Conservation (phyloP, 2,329 filamentous ascomycete species). For the Blastomyces emzantsi region DNA sequence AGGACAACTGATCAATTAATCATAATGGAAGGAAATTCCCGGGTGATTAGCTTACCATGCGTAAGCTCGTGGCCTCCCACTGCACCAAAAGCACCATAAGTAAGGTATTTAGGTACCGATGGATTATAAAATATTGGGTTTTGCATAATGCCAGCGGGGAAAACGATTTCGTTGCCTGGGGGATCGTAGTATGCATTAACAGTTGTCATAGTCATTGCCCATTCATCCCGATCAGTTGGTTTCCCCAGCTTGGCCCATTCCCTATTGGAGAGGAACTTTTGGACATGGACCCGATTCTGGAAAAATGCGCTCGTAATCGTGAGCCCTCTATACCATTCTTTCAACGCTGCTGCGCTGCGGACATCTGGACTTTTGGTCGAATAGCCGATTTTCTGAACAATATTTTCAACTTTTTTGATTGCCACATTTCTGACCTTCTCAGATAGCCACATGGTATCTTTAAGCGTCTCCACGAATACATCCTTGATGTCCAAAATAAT, state of each 20-base stretch:
- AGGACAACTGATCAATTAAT: neutral
- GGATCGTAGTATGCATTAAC: constrained; percentile 61
- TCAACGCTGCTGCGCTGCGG: constrained; percentile 47
- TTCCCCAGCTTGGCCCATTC: constrained; percentile 52
- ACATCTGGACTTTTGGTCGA: constrained; percentile 55
- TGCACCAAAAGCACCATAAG: constrained; percentile 60
- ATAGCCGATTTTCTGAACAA: constrained; percentile 60
- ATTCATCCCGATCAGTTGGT: constrained; percentile 52
- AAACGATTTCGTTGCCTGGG: constrained; percentile 58
- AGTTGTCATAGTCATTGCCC: constrained; percentile 52
- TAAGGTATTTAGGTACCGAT: constrained; percentile 54
- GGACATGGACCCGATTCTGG: constrained; percentile 47
- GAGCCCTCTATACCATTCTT: constrained; percentile 49
- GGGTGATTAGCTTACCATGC: constrained; percentile 38
- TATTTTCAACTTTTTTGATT: constrained; percentile 57
- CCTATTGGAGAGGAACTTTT: constrained; percentile 39
- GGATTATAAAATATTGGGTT: constrained; percentile 54
- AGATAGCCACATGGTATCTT: constrained; percentile 56
- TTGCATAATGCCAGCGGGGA: constrained; percentile 62
- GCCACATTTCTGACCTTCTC: constrained; percentile 50
- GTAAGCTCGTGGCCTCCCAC: constrained; percentile 61
- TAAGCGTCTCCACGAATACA: constrained; percentile 54
- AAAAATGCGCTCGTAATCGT: constrained; percentile 49
- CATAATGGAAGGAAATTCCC: neutral
- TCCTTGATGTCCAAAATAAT: constrained; percentile 63